Percentiles rank a stretch among this genome's conserved stretches.
phyloP scores from a whole-genome alignment of 2,329 filamentous ascomycete species.

The Hypoxylon sp. region DNA sequence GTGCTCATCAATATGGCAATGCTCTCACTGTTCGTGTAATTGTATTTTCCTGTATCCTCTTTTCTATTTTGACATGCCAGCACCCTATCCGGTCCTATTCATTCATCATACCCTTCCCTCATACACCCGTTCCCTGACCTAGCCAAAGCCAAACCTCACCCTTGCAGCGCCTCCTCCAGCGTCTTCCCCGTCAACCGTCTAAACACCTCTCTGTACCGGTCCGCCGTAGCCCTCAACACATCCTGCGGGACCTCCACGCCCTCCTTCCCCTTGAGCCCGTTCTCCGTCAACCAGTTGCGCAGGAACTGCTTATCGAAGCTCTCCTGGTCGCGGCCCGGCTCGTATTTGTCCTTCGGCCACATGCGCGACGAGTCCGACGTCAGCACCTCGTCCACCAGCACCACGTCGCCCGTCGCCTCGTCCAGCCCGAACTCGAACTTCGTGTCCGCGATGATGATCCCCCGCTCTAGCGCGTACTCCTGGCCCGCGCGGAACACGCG shows the following conservation, averaged over 20 bases:
- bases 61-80: too few relatives aligned
- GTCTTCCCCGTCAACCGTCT: constrained; percentile 73
- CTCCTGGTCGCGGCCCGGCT: constrained; percentile 80
- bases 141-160: not conserved
- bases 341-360: constrained; percentile 82
- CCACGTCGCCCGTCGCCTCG: constrained; percentile 74
- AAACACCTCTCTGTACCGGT: constrained; percentile 83
- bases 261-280: constrained; percentile 81
- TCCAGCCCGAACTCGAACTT: constrained; percentile 70
- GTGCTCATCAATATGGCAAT: not conserved
- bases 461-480: constrained; percentile 74
- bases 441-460: constrained; percentile 74
- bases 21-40: not conserved
- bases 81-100: too few relatives aligned
- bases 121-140: too few relatives aligned
- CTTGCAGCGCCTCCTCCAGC: constrained; percentile 54
- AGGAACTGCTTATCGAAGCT: constrained; percentile 93
- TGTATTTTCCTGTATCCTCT: not conserved
- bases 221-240: constrained; percentile 76
- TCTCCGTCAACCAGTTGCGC: constrained; percentile 82
- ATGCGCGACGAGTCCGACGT: constrained; percentile 87
- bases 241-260: constrained; percentile 81
- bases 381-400: constrained; percentile 87
- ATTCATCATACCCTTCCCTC: too few relatives aligned
- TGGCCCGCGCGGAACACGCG: constrained; percentile 74